Percentiles rank a stretch among this genome's conserved stretches.
These are phyloP conservation scores for Rhexocercosporidium sp. DNA, from an alignment of 2,329 filamentous ascomycete genomes.

Conservation along the genomic window DNA sequence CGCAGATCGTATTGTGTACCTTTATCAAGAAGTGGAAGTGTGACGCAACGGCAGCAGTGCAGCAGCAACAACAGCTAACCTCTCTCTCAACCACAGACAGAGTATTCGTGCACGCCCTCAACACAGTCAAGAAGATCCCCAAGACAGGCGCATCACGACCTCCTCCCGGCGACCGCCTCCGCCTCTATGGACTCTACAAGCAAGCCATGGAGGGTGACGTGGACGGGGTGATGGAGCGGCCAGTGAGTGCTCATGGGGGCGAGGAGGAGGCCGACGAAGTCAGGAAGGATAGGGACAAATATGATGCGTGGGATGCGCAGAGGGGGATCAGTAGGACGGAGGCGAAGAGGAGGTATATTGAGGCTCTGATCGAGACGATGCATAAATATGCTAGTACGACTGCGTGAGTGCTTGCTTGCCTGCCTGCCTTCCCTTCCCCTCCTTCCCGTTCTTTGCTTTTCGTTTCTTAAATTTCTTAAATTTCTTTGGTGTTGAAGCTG, in stretches of 20 bases:
- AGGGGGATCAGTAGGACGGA: conserved; percentile 84
- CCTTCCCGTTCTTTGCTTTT: too few species aligned
- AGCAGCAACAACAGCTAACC: not conserved
- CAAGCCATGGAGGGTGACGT: conserved; percentile 99
- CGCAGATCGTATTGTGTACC: not conserved
- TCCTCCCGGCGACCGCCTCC: conserved; percentile 81
- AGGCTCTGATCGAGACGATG: conserved; percentile 95
- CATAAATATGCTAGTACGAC: conserved; percentile 89
- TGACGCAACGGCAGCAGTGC: too few species aligned
- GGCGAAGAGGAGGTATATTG: conserved; percentile 92
- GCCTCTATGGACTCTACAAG: conserved; percentile 97
- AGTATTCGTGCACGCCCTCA: conserved; percentile 98
- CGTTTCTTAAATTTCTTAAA: too few species aligned
- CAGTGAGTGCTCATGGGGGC: conserved; percentile 62
- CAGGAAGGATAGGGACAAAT: conserved; percentile 67
- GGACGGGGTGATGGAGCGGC: conserved; percentile 89
- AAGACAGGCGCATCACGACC: conserved; percentile 91
- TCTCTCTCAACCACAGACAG: conserved; percentile 65
- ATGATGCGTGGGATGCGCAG: conserved; percentile 95
- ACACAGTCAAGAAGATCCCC: conserved; percentile 96
- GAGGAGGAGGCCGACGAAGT: conserved; percentile 54
- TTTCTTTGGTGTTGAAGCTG: not conserved
- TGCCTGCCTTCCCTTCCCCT: not conserved
- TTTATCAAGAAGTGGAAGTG: not conserved
- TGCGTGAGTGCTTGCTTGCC: conserved; percentile 55